These are phyloP conservation scores for Didymella sp. DNA, from an alignment of 2,329 filamentous ascomycete species.

Conservation along the genomic window DNA sequence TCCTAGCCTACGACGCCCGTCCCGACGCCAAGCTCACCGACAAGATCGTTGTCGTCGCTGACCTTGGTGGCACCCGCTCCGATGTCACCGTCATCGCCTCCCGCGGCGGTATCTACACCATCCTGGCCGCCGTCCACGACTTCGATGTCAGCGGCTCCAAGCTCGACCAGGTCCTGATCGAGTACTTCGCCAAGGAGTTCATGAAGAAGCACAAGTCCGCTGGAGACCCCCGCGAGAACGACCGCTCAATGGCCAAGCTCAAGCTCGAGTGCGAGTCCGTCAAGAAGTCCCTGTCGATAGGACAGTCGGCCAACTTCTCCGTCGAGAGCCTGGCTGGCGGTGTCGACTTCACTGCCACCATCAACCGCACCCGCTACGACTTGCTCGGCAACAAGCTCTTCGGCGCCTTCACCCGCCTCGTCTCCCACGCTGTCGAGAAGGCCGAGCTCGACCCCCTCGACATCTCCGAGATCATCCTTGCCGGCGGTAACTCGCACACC, in stretches of 20 bases:
- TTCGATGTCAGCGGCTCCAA: conserved; percentile 89
- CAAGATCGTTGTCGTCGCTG: conserved; percentile 90
- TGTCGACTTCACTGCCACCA: conserved; percentile 86
- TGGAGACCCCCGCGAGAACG: conserved; percentile 79
- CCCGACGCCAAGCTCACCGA: conserved; percentile 76
- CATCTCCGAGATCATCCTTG: conserved; percentile 91
- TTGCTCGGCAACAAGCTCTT: conserved; percentile 86
- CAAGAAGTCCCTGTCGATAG: conserved; percentile 90
- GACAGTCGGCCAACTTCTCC: conserved; percentile 87
- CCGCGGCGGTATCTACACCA: conserved; percentile 93
- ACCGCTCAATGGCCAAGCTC: conserved; percentile 85
- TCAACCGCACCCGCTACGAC: conserved; percentile 95
- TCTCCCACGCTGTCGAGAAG: conserved; percentile 87
- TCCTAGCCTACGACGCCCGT: conserved; percentile 89
- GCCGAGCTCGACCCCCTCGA: conserved; percentile 90
- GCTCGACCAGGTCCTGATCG: conserved; percentile 88
- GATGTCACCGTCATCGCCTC: conserved; percentile 91
- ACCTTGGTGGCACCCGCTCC: conserved; percentile 89
- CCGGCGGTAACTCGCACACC: conserved; percentile 90
- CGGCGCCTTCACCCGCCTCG: conserved; percentile 82
- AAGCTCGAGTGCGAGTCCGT: conserved; percentile 88
- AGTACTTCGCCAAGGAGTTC: conserved; percentile 99
- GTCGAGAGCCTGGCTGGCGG: conserved; percentile 90
- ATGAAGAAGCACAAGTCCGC: conserved; percentile 87
- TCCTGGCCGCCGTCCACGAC: conserved; percentile 92